These are phyloP conservation scores for Manihot esculenta DNA, from an alignment of 441 rosid species.

Conservation along the genomic window DNA sequence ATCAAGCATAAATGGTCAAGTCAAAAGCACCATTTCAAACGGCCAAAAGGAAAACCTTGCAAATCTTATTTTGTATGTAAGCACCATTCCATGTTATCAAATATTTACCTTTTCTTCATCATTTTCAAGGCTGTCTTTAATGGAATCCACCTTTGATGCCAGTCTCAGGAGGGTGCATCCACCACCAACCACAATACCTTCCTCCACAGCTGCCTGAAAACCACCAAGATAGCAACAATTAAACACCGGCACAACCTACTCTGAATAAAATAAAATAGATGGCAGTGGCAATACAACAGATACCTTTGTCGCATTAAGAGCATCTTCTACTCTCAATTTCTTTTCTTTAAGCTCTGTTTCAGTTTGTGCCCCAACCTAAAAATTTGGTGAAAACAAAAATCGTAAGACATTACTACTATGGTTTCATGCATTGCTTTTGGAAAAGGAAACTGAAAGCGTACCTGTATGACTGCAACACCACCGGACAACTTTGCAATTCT, in stretches of 20 bases:
- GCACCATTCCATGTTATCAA: background rate
- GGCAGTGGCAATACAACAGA: background rate
- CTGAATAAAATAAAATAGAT: background rate
- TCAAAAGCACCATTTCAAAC: background rate
- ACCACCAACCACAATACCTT: slow-evolving; percentile 97
- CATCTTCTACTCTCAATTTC: slow-evolving; percentile 95
- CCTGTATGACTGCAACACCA: slow-evolving; percentile 95
- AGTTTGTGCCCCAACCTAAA: slow-evolving; percentile 96
- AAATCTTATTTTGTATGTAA: background rate
- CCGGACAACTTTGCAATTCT: slow-evolving; percentile 91
- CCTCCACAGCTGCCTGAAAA: slow-evolving; percentile 88
- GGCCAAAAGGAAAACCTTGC: background rate
- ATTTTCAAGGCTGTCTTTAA: slow-evolving; percentile 60
- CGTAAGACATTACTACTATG: background rate
- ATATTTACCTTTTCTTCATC: slow-evolving; percentile 78
- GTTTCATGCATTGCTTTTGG: background rate
- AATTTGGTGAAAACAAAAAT: background rate
- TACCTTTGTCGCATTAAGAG: slow-evolving; percentile 96
- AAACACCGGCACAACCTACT: background rate
- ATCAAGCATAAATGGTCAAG: background rate
- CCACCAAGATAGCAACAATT: background rate
- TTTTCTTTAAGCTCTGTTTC: slow-evolving; percentile 97
- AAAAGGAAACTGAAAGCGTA: slow-evolving; percentile 17
- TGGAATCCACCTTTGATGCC: slow-evolving; percentile 78
- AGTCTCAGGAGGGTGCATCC: slow-evolving; percentile 88